Evolutionary conservation across 1,284 basidiomycete genomes (phyloP).

Genomic region (Inonotus hispidus): DNA sequence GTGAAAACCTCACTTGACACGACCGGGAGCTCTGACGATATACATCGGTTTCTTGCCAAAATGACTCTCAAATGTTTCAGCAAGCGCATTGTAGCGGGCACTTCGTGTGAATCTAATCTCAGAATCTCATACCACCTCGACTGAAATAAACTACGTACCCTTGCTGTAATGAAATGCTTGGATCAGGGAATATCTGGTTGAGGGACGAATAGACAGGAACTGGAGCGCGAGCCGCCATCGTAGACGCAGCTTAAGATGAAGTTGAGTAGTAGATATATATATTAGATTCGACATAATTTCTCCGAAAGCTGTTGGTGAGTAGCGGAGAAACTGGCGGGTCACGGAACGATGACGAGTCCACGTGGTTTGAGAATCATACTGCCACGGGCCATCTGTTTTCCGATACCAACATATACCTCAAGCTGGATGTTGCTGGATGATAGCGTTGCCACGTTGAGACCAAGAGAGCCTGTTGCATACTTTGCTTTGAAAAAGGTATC

Average conservation of each 20-base stretch:
- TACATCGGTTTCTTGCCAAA: slow-evolving; percentile 67
- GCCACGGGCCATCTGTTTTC: no score
- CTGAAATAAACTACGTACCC: slow-evolving; percentile 33
- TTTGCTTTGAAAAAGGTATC: no score
- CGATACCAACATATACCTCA: no score
- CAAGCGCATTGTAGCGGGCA: slow-evolving; percentile 60
- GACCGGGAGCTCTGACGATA: slow-evolving; percentile 78
- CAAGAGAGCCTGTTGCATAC: no score
- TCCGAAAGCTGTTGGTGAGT: no score
- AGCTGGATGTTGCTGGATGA: no score
- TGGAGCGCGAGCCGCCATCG: slow-evolving; percentile 53
- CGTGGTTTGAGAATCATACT: no score
- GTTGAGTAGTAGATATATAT: background rate
- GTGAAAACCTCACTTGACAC: slow-evolving; percentile 59
- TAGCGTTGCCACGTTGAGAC: no score
- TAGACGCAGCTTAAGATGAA: background rate
- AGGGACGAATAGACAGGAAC: slow-evolving; percentile 64
- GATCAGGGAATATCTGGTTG: slow-evolving; percentile 52
- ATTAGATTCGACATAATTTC: no score
- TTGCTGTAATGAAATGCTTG: slow-evolving; percentile 53
- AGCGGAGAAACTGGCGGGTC: no score
- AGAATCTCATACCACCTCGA: no score
- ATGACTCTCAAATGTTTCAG: slow-evolving; percentile 52
- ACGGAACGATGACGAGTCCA: no score
- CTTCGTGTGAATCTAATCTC: slow-evolving; percentile 31